These are phyloP conservation scores for Bryoglossum gracile DNA, from an alignment of 495 filamentous ascomycete genomes.

Conservation along the genomic window DNA sequence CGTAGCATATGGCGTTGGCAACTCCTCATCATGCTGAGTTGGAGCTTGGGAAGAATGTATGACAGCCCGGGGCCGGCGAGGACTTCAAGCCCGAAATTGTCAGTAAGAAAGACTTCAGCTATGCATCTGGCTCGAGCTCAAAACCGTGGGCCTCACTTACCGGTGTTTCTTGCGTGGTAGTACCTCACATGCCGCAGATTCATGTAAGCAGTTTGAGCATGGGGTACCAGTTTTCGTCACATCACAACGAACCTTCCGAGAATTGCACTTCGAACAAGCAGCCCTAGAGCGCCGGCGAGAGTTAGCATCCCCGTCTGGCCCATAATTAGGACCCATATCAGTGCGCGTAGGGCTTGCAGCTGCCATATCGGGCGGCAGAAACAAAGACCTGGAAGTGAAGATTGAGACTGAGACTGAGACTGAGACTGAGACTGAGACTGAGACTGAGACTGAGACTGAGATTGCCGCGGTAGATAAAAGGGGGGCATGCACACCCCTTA, in stretches of 20 bases:
- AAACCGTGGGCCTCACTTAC: background rate
- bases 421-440: no score
- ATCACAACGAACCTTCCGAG: conserved; percentile 23
- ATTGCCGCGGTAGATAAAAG: conserved; percentile 9
- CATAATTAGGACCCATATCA: background rate
- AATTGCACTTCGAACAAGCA: conserved; percentile 23
- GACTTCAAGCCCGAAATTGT: background rate
- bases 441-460: no score
- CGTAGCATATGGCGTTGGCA: background rate
- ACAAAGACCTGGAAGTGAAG: background rate
- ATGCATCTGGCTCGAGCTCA: no score
- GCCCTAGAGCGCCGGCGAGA: conserved; percentile 15
- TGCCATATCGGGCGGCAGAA: conserved; percentile 4
- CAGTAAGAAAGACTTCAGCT: background rate
- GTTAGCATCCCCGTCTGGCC: background rate
- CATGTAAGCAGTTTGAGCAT: conserved; percentile 22
- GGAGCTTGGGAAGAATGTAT: background rate
- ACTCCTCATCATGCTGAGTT: background rate
- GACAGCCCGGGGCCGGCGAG: background rate
- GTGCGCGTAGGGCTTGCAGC: background rate
- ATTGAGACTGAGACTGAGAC: no score
- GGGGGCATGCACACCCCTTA: background rate
- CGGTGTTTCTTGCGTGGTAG: conserved; percentile 18
- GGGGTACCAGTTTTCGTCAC: conserved; percentile 16
- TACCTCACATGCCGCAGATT: conserved; percentile 9